phyloP scores from a whole-genome alignment of 257 asterid genomes.

The Echium plantagineum region DNA sequence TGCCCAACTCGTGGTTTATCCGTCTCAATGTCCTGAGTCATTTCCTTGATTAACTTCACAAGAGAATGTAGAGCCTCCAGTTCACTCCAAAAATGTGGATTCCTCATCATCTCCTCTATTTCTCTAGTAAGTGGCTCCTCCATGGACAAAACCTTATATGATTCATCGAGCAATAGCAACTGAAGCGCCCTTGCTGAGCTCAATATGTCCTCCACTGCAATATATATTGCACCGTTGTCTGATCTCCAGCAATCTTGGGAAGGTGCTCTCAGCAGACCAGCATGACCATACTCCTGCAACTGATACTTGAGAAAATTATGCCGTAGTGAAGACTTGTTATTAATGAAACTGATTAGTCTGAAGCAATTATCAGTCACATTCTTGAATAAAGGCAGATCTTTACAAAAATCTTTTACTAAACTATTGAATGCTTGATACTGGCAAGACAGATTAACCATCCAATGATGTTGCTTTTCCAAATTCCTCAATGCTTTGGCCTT shows the following conservation, averaged over 20 bases:
- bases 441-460: slow-evolving; percentile 83
- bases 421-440: slow-evolving; percentile 59
- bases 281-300: slow-evolving; percentile 40
- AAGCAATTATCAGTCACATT: slow-evolving; percentile 46
- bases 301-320: slow-evolving; percentile 44
- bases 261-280: slow-evolving; percentile 52
- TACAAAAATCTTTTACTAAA: slow-evolving; percentile 58
- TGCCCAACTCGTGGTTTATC: slow-evolving; percentile 72
- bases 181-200: slow-evolving; percentile 49
- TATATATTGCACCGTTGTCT: slow-evolving; percentile 33
- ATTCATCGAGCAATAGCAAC: slow-evolving; percentile 48
- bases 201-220: slow-evolving; percentile 66
- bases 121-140: slow-evolving; percentile 45
- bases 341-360: slow-evolving; percentile 50
- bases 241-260: slow-evolving; percentile 33
- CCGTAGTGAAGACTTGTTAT: slow-evolving; percentile 51
- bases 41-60: slow-evolving; percentile 40
- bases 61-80: slow-evolving; percentile 63
- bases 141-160: slow-evolving; percentile 37
- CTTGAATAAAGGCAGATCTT: slow-evolving; percentile 56
- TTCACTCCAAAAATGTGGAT: slow-evolving; percentile 59
- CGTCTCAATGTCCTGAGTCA: slow-evolving; percentile 61
- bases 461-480: slow-evolving; percentile 50
- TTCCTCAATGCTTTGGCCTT: slow-evolving; percentile 58
- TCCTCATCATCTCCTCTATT: slow-evolving; percentile 40